Percentiles rank a stretch among this genome's conserved stretches.
These are phyloP conservation scores for Ogataea corticis DNA, from an alignment of 805 yeast species.

Conservation along the genomic window DNA sequence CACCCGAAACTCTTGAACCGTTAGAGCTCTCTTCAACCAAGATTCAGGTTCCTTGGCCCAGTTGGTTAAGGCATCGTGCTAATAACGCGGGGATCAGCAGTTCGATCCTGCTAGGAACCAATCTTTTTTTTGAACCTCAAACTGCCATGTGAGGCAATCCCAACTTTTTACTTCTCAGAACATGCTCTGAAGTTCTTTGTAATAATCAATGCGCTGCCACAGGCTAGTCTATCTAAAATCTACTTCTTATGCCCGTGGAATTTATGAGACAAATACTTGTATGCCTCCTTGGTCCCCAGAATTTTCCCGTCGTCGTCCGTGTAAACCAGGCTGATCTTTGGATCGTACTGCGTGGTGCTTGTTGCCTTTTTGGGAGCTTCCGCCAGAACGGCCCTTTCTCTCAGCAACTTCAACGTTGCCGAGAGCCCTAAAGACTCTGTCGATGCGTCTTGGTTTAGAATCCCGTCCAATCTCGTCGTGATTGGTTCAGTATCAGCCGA, in stretches of 20 bases:
- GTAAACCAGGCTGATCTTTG: constrained; percentile 55
- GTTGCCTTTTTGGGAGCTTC: constrained; percentile 1
- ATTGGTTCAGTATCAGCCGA: too few relatives aligned
- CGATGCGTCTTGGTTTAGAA: constrained; percentile 16
- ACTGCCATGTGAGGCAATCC: too few relatives aligned
- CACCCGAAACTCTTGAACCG: too few relatives aligned
- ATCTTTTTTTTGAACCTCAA: constrained; percentile 30
- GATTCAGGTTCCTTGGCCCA: constrained; percentile 40
- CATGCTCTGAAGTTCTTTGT: too few relatives aligned
- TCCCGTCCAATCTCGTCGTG: constrained; percentile 7
- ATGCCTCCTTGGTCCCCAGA: constrained; percentile 68
- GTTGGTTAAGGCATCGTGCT: constrained; percentile 47
- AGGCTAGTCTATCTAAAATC: too few relatives aligned
- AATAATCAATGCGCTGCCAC: too few relatives aligned
- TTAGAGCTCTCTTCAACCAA: too few relatives aligned
- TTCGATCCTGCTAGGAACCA: constrained; percentile 88
- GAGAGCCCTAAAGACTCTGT: constrained; percentile 35
- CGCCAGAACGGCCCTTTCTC: constrained; percentile 10
- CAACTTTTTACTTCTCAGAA: too few relatives aligned
- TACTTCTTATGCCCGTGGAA: constrained; percentile 61
- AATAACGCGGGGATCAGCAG: constrained; percentile 66
- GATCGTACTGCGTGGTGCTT: constrained; percentile 37
- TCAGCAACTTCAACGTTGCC: constrained; percentile 36
- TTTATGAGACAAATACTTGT: constrained; percentile 70
- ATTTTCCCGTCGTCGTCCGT: constrained; percentile 63